These are phyloP conservation scores for Crithidia mellificae DNA, from an alignment of 208 protist species.

Conservation along the genomic window DNA sequence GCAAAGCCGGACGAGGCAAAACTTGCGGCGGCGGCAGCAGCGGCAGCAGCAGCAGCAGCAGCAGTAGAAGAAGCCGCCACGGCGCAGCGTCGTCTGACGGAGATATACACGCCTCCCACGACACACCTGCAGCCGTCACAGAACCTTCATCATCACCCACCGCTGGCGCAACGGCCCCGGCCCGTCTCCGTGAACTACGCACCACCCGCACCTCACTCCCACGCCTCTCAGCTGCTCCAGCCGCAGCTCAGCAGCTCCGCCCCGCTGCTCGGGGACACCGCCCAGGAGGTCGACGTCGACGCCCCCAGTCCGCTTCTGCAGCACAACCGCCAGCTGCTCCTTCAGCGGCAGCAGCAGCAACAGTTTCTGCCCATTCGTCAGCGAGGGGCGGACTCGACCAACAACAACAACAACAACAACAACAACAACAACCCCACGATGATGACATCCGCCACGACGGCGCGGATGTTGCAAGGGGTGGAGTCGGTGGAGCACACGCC, in stretches of 20 bases:
- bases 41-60: no score
- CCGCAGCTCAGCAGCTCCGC: constrained; percentile 2
- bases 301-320: not conserved
- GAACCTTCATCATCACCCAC: not conserved
- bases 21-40: not conserved
- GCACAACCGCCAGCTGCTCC: constrained; percentile 1
- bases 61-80: not conserved
- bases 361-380: not conserved
- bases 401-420: no score
- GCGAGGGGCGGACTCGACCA: no score
- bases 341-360: constrained; percentile 9
- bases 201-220: not conserved
- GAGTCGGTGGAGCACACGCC: constrained; percentile 13
- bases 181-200: not conserved
- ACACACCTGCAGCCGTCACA: not conserved
- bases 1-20: not conserved
- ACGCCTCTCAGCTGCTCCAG: not conserved
- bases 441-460: not conserved
- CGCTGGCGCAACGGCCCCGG: not conserved
- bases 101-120: not conserved
- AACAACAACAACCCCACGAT: no score
- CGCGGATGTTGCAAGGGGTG: constrained; percentile 2
- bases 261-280: not conserved
- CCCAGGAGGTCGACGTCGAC: constrained; percentile 9
- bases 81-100: not conserved